Base-by-base conservation (phyloP, 345 rosid genomes). In the Durio zibethinus region DNA sequence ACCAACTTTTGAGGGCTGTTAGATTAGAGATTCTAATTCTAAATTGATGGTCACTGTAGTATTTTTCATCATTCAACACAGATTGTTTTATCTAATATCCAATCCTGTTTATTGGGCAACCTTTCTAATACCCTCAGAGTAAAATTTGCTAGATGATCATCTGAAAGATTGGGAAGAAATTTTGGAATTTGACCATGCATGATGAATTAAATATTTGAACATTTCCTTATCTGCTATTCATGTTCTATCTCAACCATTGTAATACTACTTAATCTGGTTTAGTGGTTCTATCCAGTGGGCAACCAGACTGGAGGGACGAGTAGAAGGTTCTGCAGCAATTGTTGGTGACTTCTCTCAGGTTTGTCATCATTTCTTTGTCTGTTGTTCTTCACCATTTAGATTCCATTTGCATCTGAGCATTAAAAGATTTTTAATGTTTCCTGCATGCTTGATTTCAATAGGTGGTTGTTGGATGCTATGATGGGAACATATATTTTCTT, bases 381-480 rank as follows among this genome's bases (percentile, higher is more conserved):
- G 76, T 77, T 80, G 72, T 76, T 60, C 27, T 60, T 60, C 74
- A 23, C 25, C 53, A 40, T 82, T 76, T 52, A 9, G 29, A 75
- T 68, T 78, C 71, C 43, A 40, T 83, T 72, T 73, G 72, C 35
- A 59, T 25, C 45, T 57, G 61, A 56, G 67, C 61, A 73, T 74
- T 48, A 74, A n/a, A 66, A 76, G 35, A 21, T 77, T 61, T 42
- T 33, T 31, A 71, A 53, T 62, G 60, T 75, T 76, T 72, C 65
- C 50, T 31, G 38, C 73, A 80, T 48, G 43, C 38, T 36, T 36
- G 38, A 36, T 67, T 15, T 74, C 36, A 40, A 74, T 84, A 92
- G 99, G 92, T 95, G 63, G 97, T 92, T 25, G 89, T 95, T 80
- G 99, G 99, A 81, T 93, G 98, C 90, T 93, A 96, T 75, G 80